Percentiles rank a stretch among this genome's conserved stretches.
phyloP scores from a whole-genome alignment of 1,284 basidiomycete species.

The Ganoderma resinaceum region DNA sequence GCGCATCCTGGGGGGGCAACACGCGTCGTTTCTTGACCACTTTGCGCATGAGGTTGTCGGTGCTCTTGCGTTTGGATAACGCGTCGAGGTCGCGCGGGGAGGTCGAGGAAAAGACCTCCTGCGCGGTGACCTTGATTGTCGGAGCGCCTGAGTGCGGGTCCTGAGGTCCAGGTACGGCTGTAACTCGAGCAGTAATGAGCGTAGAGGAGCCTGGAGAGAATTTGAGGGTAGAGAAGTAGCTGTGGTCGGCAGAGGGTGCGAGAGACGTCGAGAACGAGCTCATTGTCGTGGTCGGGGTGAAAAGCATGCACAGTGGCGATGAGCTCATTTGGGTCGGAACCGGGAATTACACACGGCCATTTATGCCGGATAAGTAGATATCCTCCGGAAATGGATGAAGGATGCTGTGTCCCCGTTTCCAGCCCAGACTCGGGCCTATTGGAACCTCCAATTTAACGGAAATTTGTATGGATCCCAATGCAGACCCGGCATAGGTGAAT shows the following conservation, averaged over 20 bases:
- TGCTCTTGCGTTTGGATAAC: conserved; percentile 27
- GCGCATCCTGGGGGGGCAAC: conserved; percentile 24
- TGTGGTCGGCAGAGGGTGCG: conserved; percentile 30
- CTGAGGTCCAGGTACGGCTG: conserved; percentile 32
- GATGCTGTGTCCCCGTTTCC: neutral
- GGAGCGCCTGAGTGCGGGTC: conserved; percentile 30
- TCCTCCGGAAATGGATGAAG: neutral
- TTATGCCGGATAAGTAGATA: neutral
- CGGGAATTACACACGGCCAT: neutral
- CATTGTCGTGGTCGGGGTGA: conserved; percentile 27
- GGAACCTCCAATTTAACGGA: neutral
- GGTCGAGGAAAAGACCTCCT: conserved; percentile 28
- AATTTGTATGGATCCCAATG: neutral
- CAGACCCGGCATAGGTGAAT: neutral
- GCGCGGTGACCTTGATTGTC: conserved; percentile 34
- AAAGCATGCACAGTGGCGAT: conserved; percentile 26
- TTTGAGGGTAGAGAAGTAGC: conserved; percentile 41
- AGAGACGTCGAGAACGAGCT: conserved; percentile 30
- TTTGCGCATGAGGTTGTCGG: conserved; percentile 12
- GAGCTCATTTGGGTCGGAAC: conserved; percentile 22
- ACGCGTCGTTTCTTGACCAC: conserved; percentile 38
- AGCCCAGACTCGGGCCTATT: neutral
- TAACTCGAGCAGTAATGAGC: conserved; percentile 38
- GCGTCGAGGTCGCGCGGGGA: conserved; percentile 19
- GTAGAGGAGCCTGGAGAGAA: conserved; percentile 32